phyloP scores from a whole-genome alignment of 805 yeast genomes.

The Wickerhamiella occidentalis region DNA sequence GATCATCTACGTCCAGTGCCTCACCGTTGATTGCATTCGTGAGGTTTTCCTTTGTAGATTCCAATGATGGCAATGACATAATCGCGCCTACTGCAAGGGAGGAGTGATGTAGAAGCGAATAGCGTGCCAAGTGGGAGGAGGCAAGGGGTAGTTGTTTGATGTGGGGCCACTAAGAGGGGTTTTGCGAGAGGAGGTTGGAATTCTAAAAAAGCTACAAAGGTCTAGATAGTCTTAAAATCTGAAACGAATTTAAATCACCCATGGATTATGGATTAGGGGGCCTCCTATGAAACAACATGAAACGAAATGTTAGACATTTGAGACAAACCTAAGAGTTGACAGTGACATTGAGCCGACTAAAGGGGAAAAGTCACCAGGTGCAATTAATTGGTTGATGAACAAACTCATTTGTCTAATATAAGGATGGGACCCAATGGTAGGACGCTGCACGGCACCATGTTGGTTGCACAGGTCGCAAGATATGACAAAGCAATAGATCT shows the following conservation, averaged over 20 bases:
- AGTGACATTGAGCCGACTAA: neutral
- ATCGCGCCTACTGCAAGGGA: neutral
- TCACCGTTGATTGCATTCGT: neutral
- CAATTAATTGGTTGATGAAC: neutral
- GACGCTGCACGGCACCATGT: neutral
- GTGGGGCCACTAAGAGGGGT: neutral
- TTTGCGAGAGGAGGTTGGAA: too few species aligned
- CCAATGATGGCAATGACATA: neutral
- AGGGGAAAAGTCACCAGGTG: neutral
- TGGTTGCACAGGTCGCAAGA: neutral
- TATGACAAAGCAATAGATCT: slow-evolving; percentile 8
- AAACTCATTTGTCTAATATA: neutral
- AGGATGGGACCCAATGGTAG: neutral
- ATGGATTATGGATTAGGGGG: neutral
- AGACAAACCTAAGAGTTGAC: neutral
- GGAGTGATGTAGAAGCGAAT: neutral
- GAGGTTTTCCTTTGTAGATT: neutral
- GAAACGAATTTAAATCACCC: neutral
- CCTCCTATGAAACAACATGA: slow-evolving; percentile 1
- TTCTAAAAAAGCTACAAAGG: too few species aligned
- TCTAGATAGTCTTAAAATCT: neutral
- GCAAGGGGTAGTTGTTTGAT: neutral
- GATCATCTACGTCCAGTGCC: neutral
- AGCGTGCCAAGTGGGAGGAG: neutral
- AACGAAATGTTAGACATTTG: slow-evolving; percentile 2